Evolutionary conservation across 371 early-diverging fungal species (phyloP).

Genomic region (Chytridium lagenaria): DNA sequence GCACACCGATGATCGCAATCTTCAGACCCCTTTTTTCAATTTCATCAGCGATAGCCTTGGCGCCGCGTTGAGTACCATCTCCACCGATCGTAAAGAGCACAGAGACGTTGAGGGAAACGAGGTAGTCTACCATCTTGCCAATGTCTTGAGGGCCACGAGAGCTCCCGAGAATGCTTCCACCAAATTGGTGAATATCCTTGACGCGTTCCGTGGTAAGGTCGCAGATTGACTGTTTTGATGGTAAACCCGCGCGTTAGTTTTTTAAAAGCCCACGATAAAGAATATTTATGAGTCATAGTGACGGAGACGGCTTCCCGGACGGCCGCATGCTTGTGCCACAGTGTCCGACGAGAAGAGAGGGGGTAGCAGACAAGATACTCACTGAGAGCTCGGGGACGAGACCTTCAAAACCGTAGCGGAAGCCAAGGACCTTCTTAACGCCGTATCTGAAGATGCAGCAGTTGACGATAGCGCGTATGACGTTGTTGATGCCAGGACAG

Average conservation of each 20-base stretch:
- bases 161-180: conserved; percentile 35
- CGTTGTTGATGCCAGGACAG: conserved; percentile 46
- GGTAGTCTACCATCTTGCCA: conserved; percentile 37
- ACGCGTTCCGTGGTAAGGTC: conserved; percentile 36
- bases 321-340: no score
- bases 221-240: not conserved
- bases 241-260: no score
- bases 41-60: conserved; percentile 34
- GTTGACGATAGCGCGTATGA: conserved; percentile 35
- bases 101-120: conserved; percentile 27
- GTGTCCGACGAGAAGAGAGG: not conserved
- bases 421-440: conserved; percentile 36
- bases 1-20: conserved; percentile 40
- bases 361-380: not conserved
- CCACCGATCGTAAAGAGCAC: conserved; percentile 46
- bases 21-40: conserved; percentile 11
- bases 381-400: conserved; percentile 27
- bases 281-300: not conserved
- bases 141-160: conserved; percentile 35
- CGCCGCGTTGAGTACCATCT: conserved; percentile 46
- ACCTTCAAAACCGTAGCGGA: conserved; percentile 39
- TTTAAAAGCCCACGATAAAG: no score
- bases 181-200: conserved; percentile 40
- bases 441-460: conserved; percentile 33
- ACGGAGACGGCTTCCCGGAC: no score